These are phyloP conservation scores for Hypomyces rosellus DNA, from an alignment of 2,329 filamentous ascomycete genomes.

Conservation along the genomic window DNA sequence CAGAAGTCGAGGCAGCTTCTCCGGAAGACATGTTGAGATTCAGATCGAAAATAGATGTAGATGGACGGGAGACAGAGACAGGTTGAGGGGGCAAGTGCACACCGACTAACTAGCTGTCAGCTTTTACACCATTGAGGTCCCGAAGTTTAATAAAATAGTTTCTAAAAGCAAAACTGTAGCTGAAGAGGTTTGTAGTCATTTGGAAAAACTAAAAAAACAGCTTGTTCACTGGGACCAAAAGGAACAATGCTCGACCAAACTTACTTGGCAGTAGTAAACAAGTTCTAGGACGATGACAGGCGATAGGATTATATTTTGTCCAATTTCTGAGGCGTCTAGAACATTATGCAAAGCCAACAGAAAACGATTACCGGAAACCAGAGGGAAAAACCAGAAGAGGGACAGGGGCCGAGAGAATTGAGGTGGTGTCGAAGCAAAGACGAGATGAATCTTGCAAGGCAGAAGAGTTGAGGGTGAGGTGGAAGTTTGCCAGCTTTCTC, in stretches of 20 bases:
- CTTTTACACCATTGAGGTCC: background rate
- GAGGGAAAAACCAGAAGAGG: conserved; percentile 34
- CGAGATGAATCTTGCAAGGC: conserved; percentile 16
- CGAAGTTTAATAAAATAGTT: background rate
- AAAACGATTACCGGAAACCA: conserved; percentile 34
- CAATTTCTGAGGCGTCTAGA: conserved; percentile 30
- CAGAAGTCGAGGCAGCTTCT: conserved; percentile 22
- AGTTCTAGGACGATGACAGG: conserved; percentile 7
- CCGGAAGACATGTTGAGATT: conserved; percentile 36
- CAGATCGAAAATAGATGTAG: background rate
- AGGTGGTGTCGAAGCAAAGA: conserved; percentile 20
- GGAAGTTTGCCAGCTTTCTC: conserved; percentile 34
- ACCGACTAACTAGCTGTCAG: background rate
- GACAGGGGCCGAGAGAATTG: conserved; percentile 23
- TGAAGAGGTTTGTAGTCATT: too few relatives aligned
- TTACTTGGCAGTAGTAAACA: conserved; percentile 8
- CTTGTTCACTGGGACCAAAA: too few relatives aligned
- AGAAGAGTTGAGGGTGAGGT: conserved; percentile 32
- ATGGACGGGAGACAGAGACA: background rate
- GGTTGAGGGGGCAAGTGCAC: background rate
- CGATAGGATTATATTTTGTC: conserved; percentile 6
- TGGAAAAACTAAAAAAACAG: too few relatives aligned
- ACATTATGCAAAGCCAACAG: conserved; percentile 31
- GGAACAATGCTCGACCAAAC: background rate
- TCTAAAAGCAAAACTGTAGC: background rate